A percentile compares a stretch with the other conserved stretches of the same genome.
Evolutionary conservation across 306 rosid genomes (phyloP).

Genomic region (Sindora glabra): DNA sequence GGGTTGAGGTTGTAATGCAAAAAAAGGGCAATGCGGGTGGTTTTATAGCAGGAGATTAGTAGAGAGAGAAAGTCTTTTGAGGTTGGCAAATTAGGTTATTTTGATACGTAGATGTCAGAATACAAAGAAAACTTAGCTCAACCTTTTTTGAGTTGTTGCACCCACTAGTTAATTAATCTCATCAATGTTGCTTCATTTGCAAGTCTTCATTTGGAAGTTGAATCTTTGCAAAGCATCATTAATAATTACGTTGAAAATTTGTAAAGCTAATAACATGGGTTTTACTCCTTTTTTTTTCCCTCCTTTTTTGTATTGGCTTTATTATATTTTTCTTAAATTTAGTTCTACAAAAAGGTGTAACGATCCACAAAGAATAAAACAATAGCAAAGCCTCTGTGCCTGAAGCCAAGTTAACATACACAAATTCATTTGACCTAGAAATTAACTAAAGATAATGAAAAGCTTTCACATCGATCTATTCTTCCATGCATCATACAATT

Average conservation of each 20-base stretch:
- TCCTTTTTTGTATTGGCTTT: no score
- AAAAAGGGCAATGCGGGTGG: constrained; percentile 13
- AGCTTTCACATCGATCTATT: no score
- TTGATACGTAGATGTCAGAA: constrained; percentile 22
- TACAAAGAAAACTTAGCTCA: constrained; percentile 51
- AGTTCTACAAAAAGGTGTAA: background rate
- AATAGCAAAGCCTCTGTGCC: background rate
- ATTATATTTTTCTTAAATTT: no score
- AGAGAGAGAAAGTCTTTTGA: constrained; percentile 23
- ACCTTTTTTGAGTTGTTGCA: constrained; percentile 77
- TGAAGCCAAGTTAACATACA: no score
- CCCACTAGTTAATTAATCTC: constrained; percentile 52
- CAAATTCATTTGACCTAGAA: no score
- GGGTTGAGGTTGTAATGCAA: constrained; percentile 13
- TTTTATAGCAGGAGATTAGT: constrained; percentile 35
- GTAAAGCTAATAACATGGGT: background rate
- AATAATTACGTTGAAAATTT: constrained; percentile 5
- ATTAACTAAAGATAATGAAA: no score
- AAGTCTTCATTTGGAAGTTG: constrained; percentile 46
- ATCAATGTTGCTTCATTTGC: constrained; percentile 43
- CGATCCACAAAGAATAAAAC: constrained; percentile 7
- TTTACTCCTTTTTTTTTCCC: background rate
- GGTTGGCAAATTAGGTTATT: constrained; percentile 73
- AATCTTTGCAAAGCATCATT: constrained; percentile 20
- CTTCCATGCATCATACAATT: no score